Evolutionary conservation across 257 asterid genomes (phyloP).

Genomic region (Solanum sparsipilum): DNA sequence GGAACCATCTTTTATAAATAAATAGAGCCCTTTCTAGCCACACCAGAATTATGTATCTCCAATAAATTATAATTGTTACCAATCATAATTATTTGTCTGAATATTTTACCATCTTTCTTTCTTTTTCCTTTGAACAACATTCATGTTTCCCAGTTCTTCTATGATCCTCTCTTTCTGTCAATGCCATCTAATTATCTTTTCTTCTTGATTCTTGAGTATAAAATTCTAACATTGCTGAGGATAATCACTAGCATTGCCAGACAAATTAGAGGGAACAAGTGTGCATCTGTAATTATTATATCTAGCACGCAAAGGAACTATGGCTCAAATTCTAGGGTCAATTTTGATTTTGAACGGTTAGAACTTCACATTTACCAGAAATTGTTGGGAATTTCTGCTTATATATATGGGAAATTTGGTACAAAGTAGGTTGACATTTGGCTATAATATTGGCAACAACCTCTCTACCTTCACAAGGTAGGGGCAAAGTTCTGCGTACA

Average conservation of each 20-base stretch:
- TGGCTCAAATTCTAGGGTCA: background rate
- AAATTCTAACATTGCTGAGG: background rate
- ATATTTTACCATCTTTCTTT: background rate
- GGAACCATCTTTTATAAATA: background rate
- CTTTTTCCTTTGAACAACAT: background rate
- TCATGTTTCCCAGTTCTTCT: background rate
- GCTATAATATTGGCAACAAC: background rate
- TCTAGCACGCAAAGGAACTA: background rate
- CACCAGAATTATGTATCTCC: background rate
- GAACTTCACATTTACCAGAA: background rate
- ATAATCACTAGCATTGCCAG: background rate
- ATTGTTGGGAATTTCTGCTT: background rate
- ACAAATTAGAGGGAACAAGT: background rate
- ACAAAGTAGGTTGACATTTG: background rate
- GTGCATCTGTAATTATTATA: background rate
- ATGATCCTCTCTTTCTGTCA: background rate
- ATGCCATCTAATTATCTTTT: background rate
- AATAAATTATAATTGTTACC: background rate
- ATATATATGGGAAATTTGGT: background rate
- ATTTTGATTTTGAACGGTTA: background rate
- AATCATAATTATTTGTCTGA: background rate
- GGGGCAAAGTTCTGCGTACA: background rate
- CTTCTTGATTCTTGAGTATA: background rate
- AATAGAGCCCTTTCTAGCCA: background rate
- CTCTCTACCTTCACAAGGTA: background rate